These are phyloP conservation scores for Ganoderma leucocontextum DNA, from an alignment of 1,284 basidiomycete species.

Conservation along the genomic window DNA sequence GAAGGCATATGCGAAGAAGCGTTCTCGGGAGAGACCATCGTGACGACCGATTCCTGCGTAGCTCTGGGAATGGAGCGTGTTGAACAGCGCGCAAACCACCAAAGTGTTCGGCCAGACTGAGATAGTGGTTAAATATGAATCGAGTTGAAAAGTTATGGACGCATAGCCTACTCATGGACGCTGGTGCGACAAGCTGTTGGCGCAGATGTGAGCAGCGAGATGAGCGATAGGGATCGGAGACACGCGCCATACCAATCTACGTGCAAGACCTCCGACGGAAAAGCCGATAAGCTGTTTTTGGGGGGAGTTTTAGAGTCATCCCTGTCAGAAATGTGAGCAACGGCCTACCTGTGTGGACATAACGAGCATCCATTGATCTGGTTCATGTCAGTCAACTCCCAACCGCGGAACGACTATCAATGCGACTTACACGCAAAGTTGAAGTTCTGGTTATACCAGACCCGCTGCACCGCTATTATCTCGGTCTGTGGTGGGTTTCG, in stretches of 20 bases:
- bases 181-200: slow-evolving; percentile 77
- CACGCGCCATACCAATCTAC: slow-evolving; percentile 42
- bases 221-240: slow-evolving; percentile 12
- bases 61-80: slow-evolving; percentile 71
- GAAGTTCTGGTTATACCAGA: slow-evolving; percentile 72
- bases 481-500: slow-evolving; percentile 57
- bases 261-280: slow-evolving; percentile 83
- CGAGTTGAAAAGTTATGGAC: background rate
- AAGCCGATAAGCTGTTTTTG: slow-evolving; percentile 80
- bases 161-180: slow-evolving; percentile 75
- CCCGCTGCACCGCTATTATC: slow-evolving; percentile 77
- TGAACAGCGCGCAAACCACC: slow-evolving; percentile 85
- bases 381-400: background rate
- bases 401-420: background rate
- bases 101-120: slow-evolving; percentile 86
- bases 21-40: slow-evolving; percentile 76
- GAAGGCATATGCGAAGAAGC: slow-evolving; percentile 80
- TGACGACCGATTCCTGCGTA: slow-evolving; percentile 70
- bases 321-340: background rate
- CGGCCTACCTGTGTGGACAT: slow-evolving; percentile 66
- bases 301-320: background rate
- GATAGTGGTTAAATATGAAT: background rate
- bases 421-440: slow-evolving; percentile 63
- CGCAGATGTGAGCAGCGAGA: slow-evolving; percentile 13
- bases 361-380: slow-evolving; percentile 80